Percentiles rank a stretch among this genome's conserved stretches.
Evolutionary conservation across 2,329 filamentous ascomycete species (phyloP).

Genomic region (Ophiostoma australiae): DNA sequence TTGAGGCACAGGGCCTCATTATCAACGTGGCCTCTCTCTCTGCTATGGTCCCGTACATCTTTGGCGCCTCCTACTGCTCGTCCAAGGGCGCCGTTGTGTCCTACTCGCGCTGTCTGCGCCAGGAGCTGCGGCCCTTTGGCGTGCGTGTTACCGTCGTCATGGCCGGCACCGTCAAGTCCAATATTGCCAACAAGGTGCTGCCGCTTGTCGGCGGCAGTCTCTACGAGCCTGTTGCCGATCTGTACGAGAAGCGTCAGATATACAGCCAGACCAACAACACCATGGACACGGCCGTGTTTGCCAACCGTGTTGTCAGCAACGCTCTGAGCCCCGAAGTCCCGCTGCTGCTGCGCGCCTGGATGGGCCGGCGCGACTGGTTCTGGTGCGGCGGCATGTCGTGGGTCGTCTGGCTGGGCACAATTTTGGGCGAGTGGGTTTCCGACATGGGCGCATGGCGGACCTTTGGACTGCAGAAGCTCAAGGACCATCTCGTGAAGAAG

Average conservation of each 20-base stretch:
- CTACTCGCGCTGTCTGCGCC: slow-evolving; percentile 50
- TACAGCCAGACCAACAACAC: slow-evolving; percentile 48
- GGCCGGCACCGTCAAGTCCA: slow-evolving; percentile 50
- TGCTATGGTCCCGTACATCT: slow-evolving; percentile 48
- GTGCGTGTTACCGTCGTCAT: slow-evolving; percentile 55
- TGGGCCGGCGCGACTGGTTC: slow-evolving; percentile 43
- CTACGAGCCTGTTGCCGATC: slow-evolving; percentile 43
- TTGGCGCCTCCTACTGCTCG: slow-evolving; percentile 51
- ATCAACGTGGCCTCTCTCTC: slow-evolving; percentile 53
- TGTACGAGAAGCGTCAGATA: slow-evolving; percentile 44
- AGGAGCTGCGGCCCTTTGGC: slow-evolving; percentile 50
- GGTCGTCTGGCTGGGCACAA: slow-evolving; percentile 40
- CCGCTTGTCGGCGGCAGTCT: slow-evolving; percentile 43
- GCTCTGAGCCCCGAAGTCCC: slow-evolving; percentile 39
- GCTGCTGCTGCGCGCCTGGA: slow-evolving; percentile 34
- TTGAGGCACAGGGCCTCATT: slow-evolving; percentile 47
- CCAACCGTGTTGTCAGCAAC: slow-evolving; percentile 39
- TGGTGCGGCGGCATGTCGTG: slow-evolving; percentile 38
- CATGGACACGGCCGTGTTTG: slow-evolving; percentile 43
- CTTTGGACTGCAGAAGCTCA: slow-evolving; percentile 36
- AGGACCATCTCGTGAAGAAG: slow-evolving; percentile 30
- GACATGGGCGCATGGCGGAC: slow-evolving; percentile 35
- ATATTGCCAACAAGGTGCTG: slow-evolving; percentile 42
- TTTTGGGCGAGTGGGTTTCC: slow-evolving; percentile 41
- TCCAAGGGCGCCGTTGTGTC: slow-evolving; percentile 50